Base-by-base conservation (phyloP, 108 stramenopile species). In the Pseudonitzschia multiseries region DNA sequence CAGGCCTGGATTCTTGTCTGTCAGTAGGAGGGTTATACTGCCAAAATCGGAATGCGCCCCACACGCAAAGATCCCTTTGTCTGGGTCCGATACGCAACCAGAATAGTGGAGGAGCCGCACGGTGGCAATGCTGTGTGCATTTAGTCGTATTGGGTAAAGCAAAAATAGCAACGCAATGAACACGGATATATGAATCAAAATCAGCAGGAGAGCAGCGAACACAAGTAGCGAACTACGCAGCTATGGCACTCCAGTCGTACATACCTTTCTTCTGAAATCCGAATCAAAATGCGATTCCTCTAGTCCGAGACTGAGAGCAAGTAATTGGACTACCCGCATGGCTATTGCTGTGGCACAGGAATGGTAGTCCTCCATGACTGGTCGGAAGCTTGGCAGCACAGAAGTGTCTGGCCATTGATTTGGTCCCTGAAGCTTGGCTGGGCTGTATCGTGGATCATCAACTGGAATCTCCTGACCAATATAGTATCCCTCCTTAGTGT, bases 401-500 rank as follows among this genome's bases (percentile, higher is more conserved):
- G 33, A 31, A 8, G 24, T 2, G 3, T 68, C 67, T 10, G 91
- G 89, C 86, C 84, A 88, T 27, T 73, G 68, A 78, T 90, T 92
- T 10, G 89, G 86, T 4, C 88, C 88, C 5, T 42, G 33, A 12
- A 89, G 68, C 60, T 86, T 89, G 26, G 71, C 29, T 28, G 68
- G 72, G 73, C 84, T 68, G 52, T 84, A 84, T 15, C 62, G 57
- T 42, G 76, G 74, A 22, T 81, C 70, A 27, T 72, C 72, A 21
- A 41, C 54, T 9, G 76, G 70, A 2, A 92, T 73, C 28, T 93
- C 87, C 22, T 70, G 72, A 27, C 77, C 85, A 15, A 93, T 79
- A 61, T 93, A 93, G 71, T 77, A 93, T 12, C 92, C 88, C 69
- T 93, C 92, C 79, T 93, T 88, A 26, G 87, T 86, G 71, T 88